Evolutionary conservation across 2,329 filamentous ascomycete genomes (phyloP).

Genomic region (Colletotrichum scovillei): DNA sequence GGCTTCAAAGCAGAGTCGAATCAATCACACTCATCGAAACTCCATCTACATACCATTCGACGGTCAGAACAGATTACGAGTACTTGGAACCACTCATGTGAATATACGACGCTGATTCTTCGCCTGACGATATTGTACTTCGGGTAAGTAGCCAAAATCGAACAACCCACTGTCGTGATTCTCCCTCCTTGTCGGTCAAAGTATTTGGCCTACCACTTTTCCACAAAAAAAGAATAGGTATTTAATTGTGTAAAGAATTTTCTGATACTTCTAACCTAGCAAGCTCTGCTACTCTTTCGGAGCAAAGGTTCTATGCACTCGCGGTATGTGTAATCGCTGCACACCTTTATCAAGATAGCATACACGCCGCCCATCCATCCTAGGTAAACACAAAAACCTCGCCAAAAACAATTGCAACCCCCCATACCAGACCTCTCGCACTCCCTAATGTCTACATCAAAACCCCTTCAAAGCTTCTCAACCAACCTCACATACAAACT

Average conservation of each 20-base stretch:
- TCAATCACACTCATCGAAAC: no score
- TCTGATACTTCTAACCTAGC: neutral
- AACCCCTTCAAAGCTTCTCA: slow-evolving; percentile 25
- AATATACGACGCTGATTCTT: no score
- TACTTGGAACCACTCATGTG: no score
- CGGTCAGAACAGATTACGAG: no score
- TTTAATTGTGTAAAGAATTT: neutral
- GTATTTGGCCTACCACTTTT: neutral
- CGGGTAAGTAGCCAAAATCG: no score
- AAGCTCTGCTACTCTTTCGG: neutral
- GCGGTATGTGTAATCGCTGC: neutral
- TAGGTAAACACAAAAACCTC: neutral
- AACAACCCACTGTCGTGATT: no score
- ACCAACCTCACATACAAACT: slow-evolving; percentile 29
- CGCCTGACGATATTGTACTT: no score
- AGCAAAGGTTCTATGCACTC: neutral
- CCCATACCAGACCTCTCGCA: no score
- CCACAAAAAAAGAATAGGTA: neutral
- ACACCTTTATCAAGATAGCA: neutral
- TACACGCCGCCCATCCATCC: neutral
- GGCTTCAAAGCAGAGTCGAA: no score
- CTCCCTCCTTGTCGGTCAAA: neutral
- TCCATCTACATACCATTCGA: no score
- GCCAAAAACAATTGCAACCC: no score
- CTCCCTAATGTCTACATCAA: no score